Percentiles rank a stretch among this genome's conserved stretches.
phyloP scores from a whole-genome alignment of 1,139 yeast species.

The Geotrichum citri-aurantii region DNA sequence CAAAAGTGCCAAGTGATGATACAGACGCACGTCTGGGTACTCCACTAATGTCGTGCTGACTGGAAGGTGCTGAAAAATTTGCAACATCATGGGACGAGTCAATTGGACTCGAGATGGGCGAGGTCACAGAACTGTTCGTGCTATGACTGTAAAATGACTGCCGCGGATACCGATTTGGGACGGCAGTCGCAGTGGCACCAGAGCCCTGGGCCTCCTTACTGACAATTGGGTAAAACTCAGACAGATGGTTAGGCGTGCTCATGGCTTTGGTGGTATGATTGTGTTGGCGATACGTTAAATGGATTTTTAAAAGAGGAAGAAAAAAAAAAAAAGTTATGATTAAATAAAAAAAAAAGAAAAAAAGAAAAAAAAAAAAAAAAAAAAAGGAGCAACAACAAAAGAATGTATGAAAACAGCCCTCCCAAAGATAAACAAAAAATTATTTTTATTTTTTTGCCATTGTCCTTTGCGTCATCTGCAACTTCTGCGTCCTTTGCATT shows the following conservation, averaged over 20 bases:
- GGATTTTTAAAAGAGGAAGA: background rate
- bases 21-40: conserved; percentile 3
- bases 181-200: background rate
- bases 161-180: background rate
- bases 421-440: background rate
- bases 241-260: conserved; percentile 4
- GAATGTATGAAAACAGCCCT: background rate
- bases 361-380: background rate
- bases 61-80: background rate
- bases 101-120: conserved; percentile 7
- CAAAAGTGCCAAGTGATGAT: conserved; percentile 1
- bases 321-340: background rate
- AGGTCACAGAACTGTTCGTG: background rate
- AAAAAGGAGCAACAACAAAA: background rate
- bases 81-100: background rate
- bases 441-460: background rate
- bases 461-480: background rate
- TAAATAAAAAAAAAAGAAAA: too few species aligned
- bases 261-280: background rate
- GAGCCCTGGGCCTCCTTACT: conserved; percentile 2
- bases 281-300: background rate
- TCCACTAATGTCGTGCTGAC: background rate
- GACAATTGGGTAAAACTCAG: conserved; percentile 11
- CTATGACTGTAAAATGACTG: background rate
- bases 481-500: background rate